phyloP scores from a whole-genome alignment of 805 yeast genomes.

The Wickerhamiella galacta region DNA sequence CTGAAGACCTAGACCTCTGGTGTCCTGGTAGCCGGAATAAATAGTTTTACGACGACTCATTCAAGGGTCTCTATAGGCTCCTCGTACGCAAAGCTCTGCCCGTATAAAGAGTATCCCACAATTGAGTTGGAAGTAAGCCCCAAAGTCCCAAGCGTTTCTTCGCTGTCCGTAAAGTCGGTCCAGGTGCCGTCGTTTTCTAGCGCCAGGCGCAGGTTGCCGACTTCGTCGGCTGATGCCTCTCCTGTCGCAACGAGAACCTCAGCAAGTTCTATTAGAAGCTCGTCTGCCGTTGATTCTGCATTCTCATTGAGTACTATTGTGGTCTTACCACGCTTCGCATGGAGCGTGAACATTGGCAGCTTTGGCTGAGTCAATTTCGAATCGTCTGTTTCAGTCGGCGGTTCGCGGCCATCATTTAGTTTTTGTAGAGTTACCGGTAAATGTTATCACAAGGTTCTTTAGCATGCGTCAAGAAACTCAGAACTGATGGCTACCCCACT shows the following conservation, averaged over 20 bases:
- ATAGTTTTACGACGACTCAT: too few species aligned
- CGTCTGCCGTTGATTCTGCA: constrained; percentile 6
- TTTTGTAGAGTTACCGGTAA: too few species aligned
- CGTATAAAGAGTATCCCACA: constrained; percentile 10
- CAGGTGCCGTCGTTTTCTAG: constrained; percentile 7
- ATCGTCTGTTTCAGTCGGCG: too few species aligned
- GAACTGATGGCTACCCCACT: too few species aligned
- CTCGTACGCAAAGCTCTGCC: constrained; percentile 9
- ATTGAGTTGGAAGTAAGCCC: constrained; percentile 6
- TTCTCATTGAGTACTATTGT: constrained; percentile 8
- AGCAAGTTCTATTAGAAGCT: constrained; percentile 14
- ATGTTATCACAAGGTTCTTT: too few species aligned
- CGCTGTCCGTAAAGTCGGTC: constrained; percentile 9
- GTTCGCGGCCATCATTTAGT: too few species aligned
- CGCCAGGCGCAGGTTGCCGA: constrained; percentile 11
- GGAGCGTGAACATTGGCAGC: constrained; percentile 13
- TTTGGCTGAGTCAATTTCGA: too few species aligned
- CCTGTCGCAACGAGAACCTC: constrained; percentile 14
- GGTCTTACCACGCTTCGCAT: constrained; percentile 8
- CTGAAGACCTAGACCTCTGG: too few species aligned
- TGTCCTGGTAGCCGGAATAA: too few species aligned
- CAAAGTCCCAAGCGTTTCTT: constrained; percentile 5
- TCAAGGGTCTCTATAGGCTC: not conserved
- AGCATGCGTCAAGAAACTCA: too few species aligned
- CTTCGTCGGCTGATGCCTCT: constrained; percentile 10